Evolutionary conservation across 331 rosid genomes (phyloP).

Genomic region (Ulmus americana): DNA sequence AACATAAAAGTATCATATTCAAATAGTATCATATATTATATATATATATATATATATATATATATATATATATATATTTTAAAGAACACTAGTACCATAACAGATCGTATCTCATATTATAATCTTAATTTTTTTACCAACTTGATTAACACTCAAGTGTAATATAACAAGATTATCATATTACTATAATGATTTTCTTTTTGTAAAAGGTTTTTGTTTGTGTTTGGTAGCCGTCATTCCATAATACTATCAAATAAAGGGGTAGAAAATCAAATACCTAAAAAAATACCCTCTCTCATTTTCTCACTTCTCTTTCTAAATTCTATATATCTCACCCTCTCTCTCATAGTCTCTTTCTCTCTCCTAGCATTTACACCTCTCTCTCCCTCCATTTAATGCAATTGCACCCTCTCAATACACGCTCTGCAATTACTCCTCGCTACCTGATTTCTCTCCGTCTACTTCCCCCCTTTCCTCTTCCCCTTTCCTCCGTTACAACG

Average conservation of each 20-base stretch:
- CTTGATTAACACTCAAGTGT: too few relatives aligned
- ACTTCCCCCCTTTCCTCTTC: conserved; percentile 25
- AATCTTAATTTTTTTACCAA: too few relatives aligned
- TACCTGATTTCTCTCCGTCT: conserved; percentile 48
- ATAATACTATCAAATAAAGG: conserved; percentile 28
- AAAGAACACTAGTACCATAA: too few relatives aligned
- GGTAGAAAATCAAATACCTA: conserved; percentile 21
- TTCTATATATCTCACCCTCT: conserved; percentile 5
- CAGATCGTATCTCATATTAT: too few relatives aligned
- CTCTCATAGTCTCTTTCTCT: conserved; percentile 16
- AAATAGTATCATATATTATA: too few relatives aligned
- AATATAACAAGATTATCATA: too few relatives aligned
- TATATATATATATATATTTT: too few relatives aligned
- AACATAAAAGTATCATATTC: too few relatives aligned
- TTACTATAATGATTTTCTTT: too few relatives aligned
- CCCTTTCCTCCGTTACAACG: conserved; percentile 12
- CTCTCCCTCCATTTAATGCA: conserved; percentile 81
- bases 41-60: too few relatives aligned
- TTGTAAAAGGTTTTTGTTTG: neutral
- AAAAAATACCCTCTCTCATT: conserved; percentile 26
- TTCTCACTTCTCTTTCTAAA: conserved; percentile 4
- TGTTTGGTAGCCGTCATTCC: conserved; percentile 69
- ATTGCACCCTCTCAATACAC: conserved; percentile 95
- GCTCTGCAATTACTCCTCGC: conserved; percentile 89
- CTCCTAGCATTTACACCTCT: conserved; percentile 63